Base-by-base conservation (phyloP, 108 stramenopile species). In the Epithemia pelagica region DNA sequence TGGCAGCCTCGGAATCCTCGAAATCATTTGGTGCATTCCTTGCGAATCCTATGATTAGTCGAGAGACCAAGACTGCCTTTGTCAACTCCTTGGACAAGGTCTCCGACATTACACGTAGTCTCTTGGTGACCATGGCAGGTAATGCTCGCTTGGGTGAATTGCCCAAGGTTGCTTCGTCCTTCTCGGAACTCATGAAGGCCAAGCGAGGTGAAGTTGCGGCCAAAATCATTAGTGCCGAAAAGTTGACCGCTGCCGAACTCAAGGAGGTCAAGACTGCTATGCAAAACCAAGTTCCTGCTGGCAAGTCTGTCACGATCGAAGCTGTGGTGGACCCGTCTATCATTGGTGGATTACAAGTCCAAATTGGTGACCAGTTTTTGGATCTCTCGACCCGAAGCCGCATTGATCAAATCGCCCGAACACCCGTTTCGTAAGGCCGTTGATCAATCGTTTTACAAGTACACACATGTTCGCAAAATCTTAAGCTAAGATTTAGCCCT, bases 361-460 rank as follows among this genome's bases (percentile, higher is more conserved):
- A 95, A 79, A 96, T 96, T 74, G 97, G 97, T 32, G 96, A 98
- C 78, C 87, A 95, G 80, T 96, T 96, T 76, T 87, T 98, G 83
- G 97, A 98, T 82, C 86, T 98, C 54, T 93, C 91, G 62, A 89
- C 93, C 46, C 83, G 85, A 37, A 89, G 82, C 53, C 85, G 89
- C 77, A 96, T 98, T 72, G 91, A 92, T 62, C 88, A 87, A 73
- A 82, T 93, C 65, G 65, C 80, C 30, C 78, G 87, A 63, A 93
- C 78, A 32, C 73, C 75, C 28, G 73, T 93, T 2, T 24, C 25
- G 23, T 66, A 54, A 66, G 54, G 10, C 25, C n/a, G n/a, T n/a
- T n/a, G n/a, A n/a, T n/a, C n/a, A n/a, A n/a, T n/a, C n/a, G n/a
- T n/a, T n/a, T n/a, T n/a, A n/a, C n/a, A n/a, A n/a, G n/a, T n/a